Percentiles rank a stretch among this genome's conserved stretches.
Evolutionary conservation across 495 filamentous ascomycete species (phyloP).

Genomic region (Antarctomyces pellizariae): DNA sequence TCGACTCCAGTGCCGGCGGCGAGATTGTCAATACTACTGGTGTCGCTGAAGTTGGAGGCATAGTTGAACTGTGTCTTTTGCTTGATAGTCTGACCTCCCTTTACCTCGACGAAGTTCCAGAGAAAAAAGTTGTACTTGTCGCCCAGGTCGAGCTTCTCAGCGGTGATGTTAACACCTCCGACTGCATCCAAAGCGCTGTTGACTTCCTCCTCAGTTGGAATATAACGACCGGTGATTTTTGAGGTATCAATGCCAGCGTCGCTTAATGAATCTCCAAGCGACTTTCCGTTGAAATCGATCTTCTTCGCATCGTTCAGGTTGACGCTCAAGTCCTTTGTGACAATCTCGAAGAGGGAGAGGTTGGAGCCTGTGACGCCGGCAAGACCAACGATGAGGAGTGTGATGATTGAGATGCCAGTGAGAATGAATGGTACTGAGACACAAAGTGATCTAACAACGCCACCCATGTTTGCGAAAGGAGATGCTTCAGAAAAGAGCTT

Average conservation of each 20-base stretch:
- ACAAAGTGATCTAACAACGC: conserved; percentile 48
- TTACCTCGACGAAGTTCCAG: conserved; percentile 62
- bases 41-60: conserved; percentile 39
- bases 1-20: conserved; percentile 15
- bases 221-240: too few species aligned
- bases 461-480: too few species aligned
- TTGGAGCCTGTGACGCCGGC: conserved; percentile 44
- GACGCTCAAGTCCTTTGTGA: conserved; percentile 20
- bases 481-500: too few species aligned
- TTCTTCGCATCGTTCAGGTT: conserved; percentile 5
- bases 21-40: conserved; percentile 25
- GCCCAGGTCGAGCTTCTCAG: conserved; percentile 31
- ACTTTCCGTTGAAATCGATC: conserved; percentile 2
- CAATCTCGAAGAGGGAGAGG: conserved; percentile 55
- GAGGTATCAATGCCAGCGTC: too few species aligned
- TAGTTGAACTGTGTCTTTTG: conserved; percentile 51
- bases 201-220: too few species aligned
- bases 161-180: conserved; percentile 23
- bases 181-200: conserved; percentile 6
- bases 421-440: conserved; percentile 59
- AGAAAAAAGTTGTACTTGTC: conserved; percentile 66
- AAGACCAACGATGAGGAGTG: conserved; percentile 46
- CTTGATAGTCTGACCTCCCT: conserved; percentile 26
- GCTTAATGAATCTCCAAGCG: too few species aligned
- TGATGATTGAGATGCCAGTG: conserved; percentile 48